Conservation (phyloP, 2,329 filamentous ascomycete species). For the Colletotrichum chrysophilum region DNA sequence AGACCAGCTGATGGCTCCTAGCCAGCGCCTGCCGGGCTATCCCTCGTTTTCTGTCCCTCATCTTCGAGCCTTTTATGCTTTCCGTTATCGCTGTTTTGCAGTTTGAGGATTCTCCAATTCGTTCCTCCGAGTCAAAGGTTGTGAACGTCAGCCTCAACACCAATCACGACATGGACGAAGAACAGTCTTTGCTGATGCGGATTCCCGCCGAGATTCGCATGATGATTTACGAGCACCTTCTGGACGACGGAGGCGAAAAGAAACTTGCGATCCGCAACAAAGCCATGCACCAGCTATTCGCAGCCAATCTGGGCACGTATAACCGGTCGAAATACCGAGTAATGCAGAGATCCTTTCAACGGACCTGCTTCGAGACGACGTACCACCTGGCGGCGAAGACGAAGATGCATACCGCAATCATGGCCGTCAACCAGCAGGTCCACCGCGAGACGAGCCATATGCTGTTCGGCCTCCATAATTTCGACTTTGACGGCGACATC, state of each 20-base stretch:
- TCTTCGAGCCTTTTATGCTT: neutral
- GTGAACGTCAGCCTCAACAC: neutral
- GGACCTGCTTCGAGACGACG: conserved; percentile 55
- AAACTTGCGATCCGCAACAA: conserved; percentile 46
- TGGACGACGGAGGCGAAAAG: conserved; percentile 43
- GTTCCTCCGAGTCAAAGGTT: neutral
- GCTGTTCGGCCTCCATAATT: conserved; percentile 60
- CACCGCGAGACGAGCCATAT: conserved; percentile 61
- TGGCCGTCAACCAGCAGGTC: conserved; percentile 51
- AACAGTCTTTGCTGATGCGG: conserved; percentile 26
- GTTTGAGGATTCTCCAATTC: neutral
- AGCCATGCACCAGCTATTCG: conserved; percentile 25
- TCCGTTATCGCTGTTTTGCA: neutral
- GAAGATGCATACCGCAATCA: conserved; percentile 47
- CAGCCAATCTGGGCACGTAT: neutral
- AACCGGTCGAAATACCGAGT: conserved; percentile 45
- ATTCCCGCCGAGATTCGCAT: conserved; percentile 47
- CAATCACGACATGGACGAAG: conserved; percentile 13
- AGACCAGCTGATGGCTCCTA: conserved; percentile 3
- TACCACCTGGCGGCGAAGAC: conserved; percentile 53
- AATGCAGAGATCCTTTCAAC: conserved; percentile 42
- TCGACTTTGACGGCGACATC: conserved; percentile 64
- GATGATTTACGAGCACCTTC: conserved; percentile 48
- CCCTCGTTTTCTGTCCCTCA: neutral
- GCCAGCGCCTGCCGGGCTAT: neutral